Conservation (phyloP, 2,329 filamentous ascomycete genomes). For the Verticillium dahliae region DNA sequence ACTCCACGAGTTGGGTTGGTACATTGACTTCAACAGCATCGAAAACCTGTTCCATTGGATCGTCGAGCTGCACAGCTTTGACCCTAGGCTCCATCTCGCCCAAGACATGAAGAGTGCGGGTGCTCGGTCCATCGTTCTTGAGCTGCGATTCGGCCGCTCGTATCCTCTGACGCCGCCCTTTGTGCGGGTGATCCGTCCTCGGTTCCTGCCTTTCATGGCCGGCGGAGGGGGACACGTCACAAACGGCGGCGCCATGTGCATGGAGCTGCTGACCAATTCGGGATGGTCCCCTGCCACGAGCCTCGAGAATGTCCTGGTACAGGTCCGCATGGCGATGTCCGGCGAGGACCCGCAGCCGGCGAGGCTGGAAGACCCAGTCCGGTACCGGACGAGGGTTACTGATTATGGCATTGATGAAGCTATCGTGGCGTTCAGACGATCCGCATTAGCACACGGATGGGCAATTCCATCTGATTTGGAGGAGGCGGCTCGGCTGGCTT, state of each 20-base stretch:
- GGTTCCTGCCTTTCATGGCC: slow-evolving; percentile 62
- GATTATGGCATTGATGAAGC: slow-evolving; percentile 68
- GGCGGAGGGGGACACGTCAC: slow-evolving; percentile 88
- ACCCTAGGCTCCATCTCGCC: slow-evolving; percentile 59
- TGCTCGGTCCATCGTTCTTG: slow-evolving; percentile 66
- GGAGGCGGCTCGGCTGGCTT: slow-evolving; percentile 23
- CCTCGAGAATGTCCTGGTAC: slow-evolving; percentile 74
- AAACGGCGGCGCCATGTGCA: slow-evolving; percentile 72
- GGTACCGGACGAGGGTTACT: neutral
- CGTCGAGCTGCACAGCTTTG: slow-evolving; percentile 81
- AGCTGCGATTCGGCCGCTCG: slow-evolving; percentile 71
- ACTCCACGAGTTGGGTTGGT: slow-evolving; percentile 71
- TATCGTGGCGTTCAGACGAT: slow-evolving; percentile 54
- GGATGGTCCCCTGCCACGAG: slow-evolving; percentile 71
- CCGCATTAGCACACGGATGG: slow-evolving; percentile 66
- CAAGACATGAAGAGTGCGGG: slow-evolving; percentile 62
- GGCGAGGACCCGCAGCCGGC: slow-evolving; percentile 65
- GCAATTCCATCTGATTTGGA: slow-evolving; percentile 56
- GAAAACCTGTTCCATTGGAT: slow-evolving; percentile 87
- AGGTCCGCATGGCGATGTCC: slow-evolving; percentile 71
- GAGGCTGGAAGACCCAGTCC: slow-evolving; percentile 42
- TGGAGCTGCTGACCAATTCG: slow-evolving; percentile 76
- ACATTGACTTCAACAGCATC: slow-evolving; percentile 61
- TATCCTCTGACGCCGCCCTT: slow-evolving; percentile 80
- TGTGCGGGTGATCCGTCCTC: slow-evolving; percentile 73